A percentile compares a stretch with the other conserved stretches of the same genome.
These are phyloP conservation scores for Mycena alexandri DNA, from an alignment of 768 basidiomycete species.

Conservation along the genomic window DNA sequence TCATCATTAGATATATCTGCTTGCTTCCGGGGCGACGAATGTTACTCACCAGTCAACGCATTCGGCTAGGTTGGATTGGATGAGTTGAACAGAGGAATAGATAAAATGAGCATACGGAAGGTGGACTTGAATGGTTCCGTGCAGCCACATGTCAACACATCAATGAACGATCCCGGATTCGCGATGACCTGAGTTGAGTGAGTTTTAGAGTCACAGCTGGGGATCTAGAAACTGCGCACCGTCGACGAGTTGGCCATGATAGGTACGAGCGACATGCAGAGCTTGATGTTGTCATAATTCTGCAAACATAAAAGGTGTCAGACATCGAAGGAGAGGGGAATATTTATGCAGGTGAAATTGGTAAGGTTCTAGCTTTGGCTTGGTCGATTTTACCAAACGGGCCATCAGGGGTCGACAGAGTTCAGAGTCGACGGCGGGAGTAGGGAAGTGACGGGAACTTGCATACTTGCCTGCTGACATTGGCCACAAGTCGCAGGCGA, in stretches of 20 bases:
- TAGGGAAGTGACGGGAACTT: background rate
- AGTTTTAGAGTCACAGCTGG: background rate
- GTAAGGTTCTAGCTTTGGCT: too few species aligned
- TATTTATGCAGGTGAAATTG: too few species aligned
- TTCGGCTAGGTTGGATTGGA: slow-evolving; percentile 55
- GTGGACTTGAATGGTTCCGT: slow-evolving; percentile 58
- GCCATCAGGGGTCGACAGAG: background rate
- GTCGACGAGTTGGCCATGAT: slow-evolving; percentile 68
- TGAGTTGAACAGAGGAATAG: slow-evolving; percentile 47
- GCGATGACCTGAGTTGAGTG: slow-evolving; percentile 62
- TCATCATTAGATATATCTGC: slow-evolving; percentile 9
- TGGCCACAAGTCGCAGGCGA: slow-evolving; percentile 27
- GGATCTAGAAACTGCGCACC: slow-evolving; percentile 47
- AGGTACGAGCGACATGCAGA: slow-evolving; percentile 69
- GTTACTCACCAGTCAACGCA: slow-evolving; percentile 72
- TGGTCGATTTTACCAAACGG: too few species aligned
- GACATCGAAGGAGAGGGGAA: background rate
- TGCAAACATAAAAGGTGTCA: slow-evolving; percentile 34
- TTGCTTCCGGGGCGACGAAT: background rate
- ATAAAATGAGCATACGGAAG: slow-evolving; percentile 43
- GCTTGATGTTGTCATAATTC: slow-evolving; percentile 66
- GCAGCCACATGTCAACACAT: slow-evolving; percentile 60
- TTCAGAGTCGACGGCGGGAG: background rate
- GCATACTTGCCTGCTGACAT: slow-evolving; percentile 27
- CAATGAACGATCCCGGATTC: slow-evolving; percentile 58